Conservation (phyloP, 306 rosid species). For the Pyrus pyrifolia region DNA sequence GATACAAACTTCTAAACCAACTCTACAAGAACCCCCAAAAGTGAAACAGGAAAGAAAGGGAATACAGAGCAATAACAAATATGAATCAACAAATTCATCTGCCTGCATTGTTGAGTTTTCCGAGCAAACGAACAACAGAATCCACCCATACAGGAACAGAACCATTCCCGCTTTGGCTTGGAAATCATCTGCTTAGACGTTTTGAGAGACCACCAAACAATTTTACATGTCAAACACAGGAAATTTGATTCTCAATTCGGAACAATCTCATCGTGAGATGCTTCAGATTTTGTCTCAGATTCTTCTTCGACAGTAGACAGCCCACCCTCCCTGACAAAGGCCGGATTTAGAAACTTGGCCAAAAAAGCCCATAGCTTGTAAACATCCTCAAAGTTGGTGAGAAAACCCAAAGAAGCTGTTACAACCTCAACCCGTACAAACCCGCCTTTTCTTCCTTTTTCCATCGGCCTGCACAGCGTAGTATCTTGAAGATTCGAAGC, state of each 20-base stretch:
- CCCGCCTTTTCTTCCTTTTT: conserved; percentile 58
- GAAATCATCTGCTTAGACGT: conserved; percentile 3
- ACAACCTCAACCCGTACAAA: conserved; percentile 77
- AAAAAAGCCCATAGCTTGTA: conserved; percentile 91
- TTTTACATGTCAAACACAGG: conserved; percentile 15
- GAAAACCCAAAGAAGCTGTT: conserved; percentile 81
- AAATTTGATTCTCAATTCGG: conserved; percentile 19
- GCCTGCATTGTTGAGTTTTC: conserved; percentile 23
- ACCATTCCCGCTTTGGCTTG: conserved; percentile 20
- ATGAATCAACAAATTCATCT: conserved; percentile 62
- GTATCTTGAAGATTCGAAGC: conserved; percentile 50
- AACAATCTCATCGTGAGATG: not conserved
- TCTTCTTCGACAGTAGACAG: conserved; percentile 79
- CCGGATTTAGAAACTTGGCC: conserved; percentile 75
- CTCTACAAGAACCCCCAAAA: conserved; percentile 49
- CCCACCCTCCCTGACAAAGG: conserved; percentile 51
- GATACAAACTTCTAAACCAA: conserved; percentile 51
- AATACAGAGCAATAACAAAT: conserved; percentile 41
- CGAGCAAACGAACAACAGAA: conserved; percentile 20
- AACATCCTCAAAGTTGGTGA: conserved; percentile 89
- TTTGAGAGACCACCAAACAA: conserved; percentile 9
- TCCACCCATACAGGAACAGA: conserved; percentile 23
- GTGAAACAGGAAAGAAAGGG: conserved; percentile 28
- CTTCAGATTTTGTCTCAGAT: conserved; percentile 37
- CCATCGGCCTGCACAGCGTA: conserved; percentile 68